Evolutionary conservation across 2,329 filamentous ascomycete genomes (phyloP).

Genomic region (Colletotrichum sublineola): DNA sequence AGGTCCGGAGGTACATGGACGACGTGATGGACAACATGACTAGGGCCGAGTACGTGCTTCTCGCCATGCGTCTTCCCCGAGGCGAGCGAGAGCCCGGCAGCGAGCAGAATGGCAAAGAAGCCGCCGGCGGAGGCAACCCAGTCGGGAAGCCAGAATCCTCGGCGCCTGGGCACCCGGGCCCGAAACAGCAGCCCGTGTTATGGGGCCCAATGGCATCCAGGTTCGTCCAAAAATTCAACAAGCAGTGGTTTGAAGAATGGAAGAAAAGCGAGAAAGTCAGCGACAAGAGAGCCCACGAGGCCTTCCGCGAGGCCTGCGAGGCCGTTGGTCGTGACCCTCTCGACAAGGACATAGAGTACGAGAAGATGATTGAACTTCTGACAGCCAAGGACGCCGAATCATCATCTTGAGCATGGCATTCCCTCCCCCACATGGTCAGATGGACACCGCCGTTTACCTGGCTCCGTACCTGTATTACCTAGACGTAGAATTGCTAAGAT

Average conservation of each 20-base stretch:
- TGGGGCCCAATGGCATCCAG: constrained; percentile 38
- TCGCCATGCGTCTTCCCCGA: constrained; percentile 75
- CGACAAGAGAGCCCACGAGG: constrained; percentile 23
- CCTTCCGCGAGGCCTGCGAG: constrained; percentile 31
- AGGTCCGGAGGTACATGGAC: constrained; percentile 77
- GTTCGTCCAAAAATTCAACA: constrained; percentile 38
- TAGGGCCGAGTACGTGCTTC: constrained; percentile 74
- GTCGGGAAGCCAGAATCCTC: constrained; percentile 3
- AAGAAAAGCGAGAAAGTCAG: constrained; percentile 29
- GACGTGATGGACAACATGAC: constrained; percentile 78
- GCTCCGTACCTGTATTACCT: constrained; percentile 24
- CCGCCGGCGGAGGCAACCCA: background rate
- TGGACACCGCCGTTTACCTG: background rate
- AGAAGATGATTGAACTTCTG: constrained; percentile 41
- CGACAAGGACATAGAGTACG: constrained; percentile 42
- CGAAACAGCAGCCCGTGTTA: constrained; percentile 38
- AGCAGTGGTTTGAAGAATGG: constrained; percentile 42
- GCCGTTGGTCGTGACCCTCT: constrained; percentile 36
- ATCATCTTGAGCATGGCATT: constrained; percentile 13
- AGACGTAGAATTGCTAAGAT: background rate
- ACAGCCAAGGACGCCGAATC: constrained; percentile 38
- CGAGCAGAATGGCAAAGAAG: constrained; percentile 44
- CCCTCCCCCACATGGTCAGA: constrained; percentile 2
- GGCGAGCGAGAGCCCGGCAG: constrained; percentile 52
- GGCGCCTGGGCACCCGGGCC: constrained; percentile 22